These are phyloP conservation scores for Plasmodium cynomolgi DNA, from an alignment of 169 alveolate species.

Conservation along the genomic window DNA sequence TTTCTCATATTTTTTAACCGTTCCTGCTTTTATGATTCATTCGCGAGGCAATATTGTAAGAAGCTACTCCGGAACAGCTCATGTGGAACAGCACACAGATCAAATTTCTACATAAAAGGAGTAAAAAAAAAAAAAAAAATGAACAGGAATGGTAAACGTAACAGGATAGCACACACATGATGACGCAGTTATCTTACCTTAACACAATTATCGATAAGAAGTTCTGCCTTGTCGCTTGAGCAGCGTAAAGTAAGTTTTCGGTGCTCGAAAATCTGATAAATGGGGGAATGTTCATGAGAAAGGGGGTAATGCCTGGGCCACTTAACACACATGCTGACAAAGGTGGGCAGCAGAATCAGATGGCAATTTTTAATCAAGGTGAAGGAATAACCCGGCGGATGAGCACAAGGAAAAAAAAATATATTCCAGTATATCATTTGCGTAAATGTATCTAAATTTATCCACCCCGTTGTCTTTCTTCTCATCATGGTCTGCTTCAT, in stretches of 20 bases:
- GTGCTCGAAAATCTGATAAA: slow-evolving; percentile 61
- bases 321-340: neutral
- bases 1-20: neutral
- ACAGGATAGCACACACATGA: neutral
- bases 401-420: slow-evolving; percentile 64
- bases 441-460: slow-evolving; percentile 38
- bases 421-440: slow-evolving; percentile 46
- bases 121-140: neutral
- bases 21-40: neutral
- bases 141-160: neutral
- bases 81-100: slow-evolving; percentile 64
- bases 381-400: slow-evolving; percentile 65
- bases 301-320: neutral
- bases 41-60: slow-evolving; percentile 20
- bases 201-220: slow-evolving; percentile 25
- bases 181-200: slow-evolving; percentile 20
- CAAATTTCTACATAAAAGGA: slow-evolving; percentile 31
- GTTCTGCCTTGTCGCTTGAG: slow-evolving; percentile 32
- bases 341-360: neutral
- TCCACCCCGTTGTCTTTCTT: neutral
- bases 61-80: slow-evolving; percentile 65
- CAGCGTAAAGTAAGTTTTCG: slow-evolving; percentile 46
- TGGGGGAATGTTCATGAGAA: neutral
- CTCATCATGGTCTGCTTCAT: slow-evolving; percentile 16
- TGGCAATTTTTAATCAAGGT: neutral